Conservation (phyloP, 2,329 filamentous ascomycete species). For the Ceratocystis colombiana region DNA sequence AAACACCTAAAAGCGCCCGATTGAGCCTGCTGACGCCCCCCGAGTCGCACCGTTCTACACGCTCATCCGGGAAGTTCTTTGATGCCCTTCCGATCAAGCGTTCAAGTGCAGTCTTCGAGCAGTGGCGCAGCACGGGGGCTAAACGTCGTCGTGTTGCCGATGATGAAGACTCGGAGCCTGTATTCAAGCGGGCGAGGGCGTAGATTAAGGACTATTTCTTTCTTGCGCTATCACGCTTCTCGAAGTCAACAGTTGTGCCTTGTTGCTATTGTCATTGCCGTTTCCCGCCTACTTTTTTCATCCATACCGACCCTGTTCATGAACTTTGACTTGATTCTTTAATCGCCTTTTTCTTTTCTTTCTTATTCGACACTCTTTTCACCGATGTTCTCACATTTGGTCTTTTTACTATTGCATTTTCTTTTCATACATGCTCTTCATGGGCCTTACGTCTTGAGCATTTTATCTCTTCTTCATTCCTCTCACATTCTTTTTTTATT, state of each 20-base stretch:
- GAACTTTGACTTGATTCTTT: conserved; percentile 5
- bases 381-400: background rate
- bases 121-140: conserved; percentile 30
- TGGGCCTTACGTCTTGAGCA: background rate
- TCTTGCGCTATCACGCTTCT: background rate
- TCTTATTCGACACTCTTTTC: background rate
- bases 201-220: background rate
- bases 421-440: background rate
- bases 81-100: conserved; percentile 49
- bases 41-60: conserved; percentile 50
- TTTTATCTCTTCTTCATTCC: conserved; percentile 12
- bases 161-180: conserved; percentile 27
- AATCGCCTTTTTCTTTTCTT: background rate
- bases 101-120: conserved; percentile 25
- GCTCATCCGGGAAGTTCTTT: conserved; percentile 43
- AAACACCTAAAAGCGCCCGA: conserved; percentile 47
- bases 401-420: background rate
- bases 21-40: conserved; percentile 53
- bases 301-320: background rate
- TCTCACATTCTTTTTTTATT: background rate
- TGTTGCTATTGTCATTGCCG: background rate
- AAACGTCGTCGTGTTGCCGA: conserved; percentile 37
- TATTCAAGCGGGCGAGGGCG: conserved; percentile 17
- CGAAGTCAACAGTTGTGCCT: background rate
- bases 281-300: background rate